phyloP scores from a whole-genome alignment of 1,284 basidiomycete species.

The Microbotryum saponariae region DNA sequence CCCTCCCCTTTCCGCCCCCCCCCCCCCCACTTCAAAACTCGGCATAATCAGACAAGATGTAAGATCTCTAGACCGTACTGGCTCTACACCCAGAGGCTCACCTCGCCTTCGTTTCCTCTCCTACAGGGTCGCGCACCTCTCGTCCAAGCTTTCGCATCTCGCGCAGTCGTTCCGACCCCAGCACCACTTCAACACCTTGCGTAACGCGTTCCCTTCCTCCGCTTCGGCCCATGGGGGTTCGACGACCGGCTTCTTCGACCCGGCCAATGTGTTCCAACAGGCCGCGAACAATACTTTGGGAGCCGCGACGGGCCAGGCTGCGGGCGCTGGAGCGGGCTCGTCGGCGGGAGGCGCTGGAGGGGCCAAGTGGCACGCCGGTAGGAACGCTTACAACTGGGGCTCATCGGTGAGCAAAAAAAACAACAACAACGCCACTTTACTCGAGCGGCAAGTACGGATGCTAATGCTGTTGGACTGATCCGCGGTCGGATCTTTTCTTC shows the following conservation, averaged over 20 bases:
- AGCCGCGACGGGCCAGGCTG: constrained; percentile 11
- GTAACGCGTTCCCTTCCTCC: constrained; percentile 26
- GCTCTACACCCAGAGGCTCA: not conserved
- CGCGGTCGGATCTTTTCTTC: too few relatives aligned
- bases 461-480: too few relatives aligned
- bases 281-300: constrained; percentile 17
- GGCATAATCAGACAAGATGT: not conserved
- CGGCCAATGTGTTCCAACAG: constrained; percentile 18
- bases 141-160: constrained; percentile 31
- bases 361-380: constrained; percentile 23
- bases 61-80: not conserved
- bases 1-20: not conserved
- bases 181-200: constrained; percentile 22
- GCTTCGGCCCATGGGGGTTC: constrained; percentile 1
- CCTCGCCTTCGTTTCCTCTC: not conserved
- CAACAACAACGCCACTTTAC: too few relatives aligned
- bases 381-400: constrained; percentile 19
- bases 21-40: not conserved
- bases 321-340: constrained; percentile 10
- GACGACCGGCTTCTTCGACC: constrained; percentile 1
- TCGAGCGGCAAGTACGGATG: too few relatives aligned
- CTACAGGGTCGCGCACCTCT: constrained; percentile 24
- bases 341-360: constrained; percentile 20
- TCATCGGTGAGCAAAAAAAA: constrained; percentile 14
- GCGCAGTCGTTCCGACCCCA: constrained; percentile 34